Evolutionary conservation across 148 eudicot species (phyloP).

Genomic region (Salicornia ramosissima): DNA sequence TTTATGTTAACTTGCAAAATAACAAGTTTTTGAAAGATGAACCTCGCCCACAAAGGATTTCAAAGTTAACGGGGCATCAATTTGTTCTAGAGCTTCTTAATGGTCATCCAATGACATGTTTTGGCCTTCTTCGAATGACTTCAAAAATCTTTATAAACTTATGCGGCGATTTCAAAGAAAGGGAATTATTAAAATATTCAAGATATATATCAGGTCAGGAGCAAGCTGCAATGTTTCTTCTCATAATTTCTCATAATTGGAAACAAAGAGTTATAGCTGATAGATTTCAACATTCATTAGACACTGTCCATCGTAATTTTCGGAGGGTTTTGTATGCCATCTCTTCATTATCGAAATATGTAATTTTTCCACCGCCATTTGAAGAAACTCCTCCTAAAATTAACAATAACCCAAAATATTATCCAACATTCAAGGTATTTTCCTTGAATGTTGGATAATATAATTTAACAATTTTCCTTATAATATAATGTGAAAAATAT

Average conservation of each 20-base stretch:
- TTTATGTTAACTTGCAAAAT: background rate
- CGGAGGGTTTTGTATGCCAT: background rate
- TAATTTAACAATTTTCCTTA: too few species aligned
- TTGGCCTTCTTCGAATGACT: background rate
- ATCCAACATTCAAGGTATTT: constrained; percentile 6
- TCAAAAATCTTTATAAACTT: background rate
- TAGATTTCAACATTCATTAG: constrained; percentile 1
- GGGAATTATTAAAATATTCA: background rate
- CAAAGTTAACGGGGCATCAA: background rate
- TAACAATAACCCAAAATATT: background rate
- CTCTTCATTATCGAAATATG: background rate
- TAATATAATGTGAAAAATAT: background rate
- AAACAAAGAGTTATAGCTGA: background rate
- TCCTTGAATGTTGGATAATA: background rate
- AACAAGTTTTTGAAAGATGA: background rate
- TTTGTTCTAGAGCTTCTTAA: background rate
- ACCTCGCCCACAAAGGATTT: background rate
- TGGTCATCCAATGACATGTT: constrained; percentile 7
- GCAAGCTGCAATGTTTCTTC: constrained; percentile 8
- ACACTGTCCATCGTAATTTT: background rate
- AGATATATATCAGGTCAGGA: background rate
- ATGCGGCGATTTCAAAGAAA: background rate
- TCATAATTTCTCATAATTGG: constrained; percentile 1
- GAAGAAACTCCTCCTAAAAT: constrained; percentile 9
- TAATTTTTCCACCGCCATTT: background rate